A percentile compares a stretch with the other conserved stretches of the same genome.
phyloP scores from a whole-genome alignment of 345 rosid species.

The Gossypium raimondii region DNA sequence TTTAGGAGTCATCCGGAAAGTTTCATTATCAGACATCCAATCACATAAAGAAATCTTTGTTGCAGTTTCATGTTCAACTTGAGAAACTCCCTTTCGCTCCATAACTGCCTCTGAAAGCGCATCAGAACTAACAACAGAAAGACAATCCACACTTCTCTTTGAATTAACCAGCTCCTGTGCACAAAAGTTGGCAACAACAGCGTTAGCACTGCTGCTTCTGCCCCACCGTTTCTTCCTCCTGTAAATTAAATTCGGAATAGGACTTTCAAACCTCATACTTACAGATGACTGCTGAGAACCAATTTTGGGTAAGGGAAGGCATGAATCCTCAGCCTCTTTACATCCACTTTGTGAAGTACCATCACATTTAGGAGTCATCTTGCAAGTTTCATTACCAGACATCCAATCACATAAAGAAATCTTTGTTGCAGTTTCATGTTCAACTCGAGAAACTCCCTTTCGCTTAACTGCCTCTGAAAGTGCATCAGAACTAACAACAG shows the following conservation, averaged over 20 bases:
- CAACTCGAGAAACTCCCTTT: slow-evolving; percentile 25
- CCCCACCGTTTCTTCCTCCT: slow-evolving; percentile 43
- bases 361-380: not conserved
- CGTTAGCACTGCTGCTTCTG: not conserved
- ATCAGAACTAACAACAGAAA: slow-evolving; percentile 41
- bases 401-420: slow-evolving; percentile 32
- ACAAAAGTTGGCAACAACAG: slow-evolving; percentile 21
- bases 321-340: slow-evolving; percentile 32
- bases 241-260: slow-evolving; percentile 45
- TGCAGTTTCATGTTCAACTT: slow-evolving; percentile 17
- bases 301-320: slow-evolving; percentile 28
- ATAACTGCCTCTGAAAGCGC: slow-evolving; percentile 33
- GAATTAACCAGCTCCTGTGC: slow-evolving; percentile 23
- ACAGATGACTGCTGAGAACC: slow-evolving; percentile 36
- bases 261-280: slow-evolving; percentile 35
- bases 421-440: slow-evolving; percentile 18
- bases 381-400: not conserved
- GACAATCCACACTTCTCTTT: slow-evolving; percentile 36
- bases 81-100: slow-evolving; percentile 29
- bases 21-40: slow-evolving; percentile 33
- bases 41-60: slow-evolving; percentile 23
- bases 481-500: slow-evolving; percentile 41
- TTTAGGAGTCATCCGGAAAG: slow-evolving; percentile 52
- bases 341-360: slow-evolving; percentile 33
- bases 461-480: slow-evolving; percentile 32